Evolutionary conservation across 106 monocot genomes (phyloP), one percentile per base, ranked within the genome.

Genomic region (Allium cepa): DNA sequence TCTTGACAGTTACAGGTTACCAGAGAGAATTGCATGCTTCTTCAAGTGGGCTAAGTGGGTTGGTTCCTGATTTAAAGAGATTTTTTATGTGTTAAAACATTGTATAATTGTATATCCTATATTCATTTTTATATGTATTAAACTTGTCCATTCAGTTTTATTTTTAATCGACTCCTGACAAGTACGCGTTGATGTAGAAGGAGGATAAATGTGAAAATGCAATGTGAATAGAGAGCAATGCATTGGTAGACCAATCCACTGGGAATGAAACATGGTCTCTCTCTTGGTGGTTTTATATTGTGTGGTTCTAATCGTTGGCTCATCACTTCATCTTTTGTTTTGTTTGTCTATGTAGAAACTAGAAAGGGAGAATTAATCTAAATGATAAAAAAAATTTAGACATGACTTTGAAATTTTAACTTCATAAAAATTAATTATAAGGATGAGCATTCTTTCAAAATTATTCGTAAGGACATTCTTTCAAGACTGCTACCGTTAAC

Each of bases 11-110:
- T 99, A 93, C 75, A 58, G 47, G 18, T 69, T 99, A 70, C 92
- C 99, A 2, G 62, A 76, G 66, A 90, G 75, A 72, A 75, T 99
- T 13, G 74, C 79, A 12, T 49, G 69, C 12, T 80, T 62, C 71
- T 99, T 99, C 78, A 36, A 66, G 61, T 99, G 99, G 89, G 89
- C 84, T 17, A 87, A 77, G 60, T 99, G 99, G 56, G 79, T 99
- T 7, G 92, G 99, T 62, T 81, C 71, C 36, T 87, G 73, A 80
- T 49, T 26, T 55, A 15, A 55, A 0, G 47, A 45, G 22, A 8
- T 4, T 69, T 69, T 53, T 51, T 56, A 69, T 56, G 36, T 46
- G 26, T 17, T 2, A 47, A 27, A 11, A 22, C 26, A 7, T 17
- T 27, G 53, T 26, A 51, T 10, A 22, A 60, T 10, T 60, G 59